A percentile compares a stretch with the other conserved stretches of the same genome.
Conservation (phyloP, 2,329 filamentous ascomycete genomes). For the Cercospora zeae-maydis region DNA sequence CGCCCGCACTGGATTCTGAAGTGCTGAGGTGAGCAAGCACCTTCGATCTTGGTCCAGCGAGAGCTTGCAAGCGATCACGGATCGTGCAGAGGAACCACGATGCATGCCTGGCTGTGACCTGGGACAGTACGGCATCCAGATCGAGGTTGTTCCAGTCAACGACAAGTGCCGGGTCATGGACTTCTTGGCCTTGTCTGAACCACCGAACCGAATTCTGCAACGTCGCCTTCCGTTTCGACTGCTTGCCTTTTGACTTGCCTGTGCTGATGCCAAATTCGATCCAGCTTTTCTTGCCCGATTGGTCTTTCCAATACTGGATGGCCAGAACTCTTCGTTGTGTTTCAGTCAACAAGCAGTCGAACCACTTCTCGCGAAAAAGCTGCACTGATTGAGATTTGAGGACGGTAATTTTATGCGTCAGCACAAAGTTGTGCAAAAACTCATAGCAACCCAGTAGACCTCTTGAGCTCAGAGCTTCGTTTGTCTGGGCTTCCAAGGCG, state of each 20-base stretch:
- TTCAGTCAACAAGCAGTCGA: slow-evolving; percentile 72
- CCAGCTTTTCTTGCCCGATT: slow-evolving; percentile 77
- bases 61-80: slow-evolving; percentile 55
- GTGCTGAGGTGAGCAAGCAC: slow-evolving; percentile 46
- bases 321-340: slow-evolving; percentile 75
- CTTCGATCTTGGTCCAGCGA: slow-evolving; percentile 28
- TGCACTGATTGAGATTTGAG: slow-evolving; percentile 72
- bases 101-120: slow-evolving; percentile 71
- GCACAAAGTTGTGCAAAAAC: slow-evolving; percentile 78
- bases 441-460: slow-evolving; percentile 79
- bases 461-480: slow-evolving; percentile 64
- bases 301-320: slow-evolving; percentile 84
- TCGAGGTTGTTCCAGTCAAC: slow-evolving; percentile 67
- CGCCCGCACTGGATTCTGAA: slow-evolving; percentile 60
- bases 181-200: slow-evolving; percentile 78
- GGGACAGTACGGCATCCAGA: slow-evolving; percentile 68
- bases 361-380: slow-evolving; percentile 69
- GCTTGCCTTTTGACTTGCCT: slow-evolving; percentile 42
- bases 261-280: slow-evolving; percentile 79
- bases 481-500: slow-evolving; percentile 67
- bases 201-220: slow-evolving; percentile 62
- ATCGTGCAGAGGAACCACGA: slow-evolving; percentile 67
- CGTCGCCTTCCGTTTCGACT: slow-evolving; percentile 34
- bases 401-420: slow-evolving; percentile 87
- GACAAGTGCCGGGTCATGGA: slow-evolving; percentile 59